These are phyloP conservation scores for Lactifluus volemus DNA, from an alignment of 768 basidiomycete genomes.

Conservation along the genomic window DNA sequence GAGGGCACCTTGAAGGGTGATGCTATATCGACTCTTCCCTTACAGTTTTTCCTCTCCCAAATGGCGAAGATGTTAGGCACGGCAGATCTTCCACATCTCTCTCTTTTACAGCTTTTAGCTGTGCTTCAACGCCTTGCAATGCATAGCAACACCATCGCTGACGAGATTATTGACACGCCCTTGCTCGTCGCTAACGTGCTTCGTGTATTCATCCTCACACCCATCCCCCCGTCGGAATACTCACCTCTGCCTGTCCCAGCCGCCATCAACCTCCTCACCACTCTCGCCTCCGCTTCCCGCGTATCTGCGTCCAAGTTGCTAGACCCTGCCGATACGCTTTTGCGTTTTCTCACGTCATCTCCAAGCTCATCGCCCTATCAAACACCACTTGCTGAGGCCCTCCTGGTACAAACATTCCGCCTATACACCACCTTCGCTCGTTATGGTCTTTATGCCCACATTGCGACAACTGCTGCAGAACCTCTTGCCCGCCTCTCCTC, in stretches of 20 bases:
- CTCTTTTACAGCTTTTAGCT: slow-evolving; percentile 46
- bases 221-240: slow-evolving; percentile 34
- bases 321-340: slow-evolving; percentile 51
- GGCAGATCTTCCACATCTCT: slow-evolving; percentile 39
- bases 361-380: slow-evolving; percentile 39
- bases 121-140: slow-evolving; percentile 54
- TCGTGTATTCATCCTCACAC: slow-evolving; percentile 47
- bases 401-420: slow-evolving; percentile 49
- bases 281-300: slow-evolving; percentile 59
- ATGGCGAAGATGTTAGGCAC: slow-evolving; percentile 33
- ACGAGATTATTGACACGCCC: slow-evolving; percentile 41
- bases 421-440: slow-evolving; percentile 58
- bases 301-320: slow-evolving; percentile 49
- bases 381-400: slow-evolving; percentile 30
- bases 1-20: slow-evolving; percentile 22
- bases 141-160: slow-evolving; percentile 46
- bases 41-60: slow-evolving; percentile 44
- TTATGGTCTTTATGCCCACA: slow-evolving; percentile 71
- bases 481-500: slow-evolving; percentile 44
- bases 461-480: slow-evolving; percentile 53
- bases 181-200: slow-evolving; percentile 45
- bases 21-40: slow-evolving; percentile 29
- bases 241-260: slow-evolving; percentile 31
- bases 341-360: slow-evolving; percentile 60
- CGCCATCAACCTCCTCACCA: slow-evolving; percentile 50